Evolutionary conservation across 306 rosid genomes (phyloP).

Genomic region (Lathyrus aphaca): DNA sequence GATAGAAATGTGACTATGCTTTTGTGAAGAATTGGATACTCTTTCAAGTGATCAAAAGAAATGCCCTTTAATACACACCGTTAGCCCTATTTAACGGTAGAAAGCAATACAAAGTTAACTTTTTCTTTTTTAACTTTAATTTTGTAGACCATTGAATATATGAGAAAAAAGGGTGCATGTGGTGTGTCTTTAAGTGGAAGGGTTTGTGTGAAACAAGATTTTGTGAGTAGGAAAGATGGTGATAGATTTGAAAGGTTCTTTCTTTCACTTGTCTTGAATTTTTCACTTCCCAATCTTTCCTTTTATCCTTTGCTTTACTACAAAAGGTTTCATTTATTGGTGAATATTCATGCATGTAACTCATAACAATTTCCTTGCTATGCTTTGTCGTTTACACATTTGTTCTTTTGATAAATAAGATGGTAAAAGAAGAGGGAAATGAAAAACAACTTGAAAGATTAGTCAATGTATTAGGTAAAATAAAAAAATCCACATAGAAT

Average conservation of each 20-base stretch:
- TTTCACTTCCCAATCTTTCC: conserved; percentile 33
- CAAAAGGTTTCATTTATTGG: conserved; percentile 62
- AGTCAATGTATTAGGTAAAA: neutral
- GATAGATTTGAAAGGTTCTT: conserved; percentile 38
- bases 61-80: conserved; percentile 41
- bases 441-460: conserved; percentile 17
- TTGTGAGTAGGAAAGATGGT: conserved; percentile 45
- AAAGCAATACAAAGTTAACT: conserved; percentile 32
- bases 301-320: conserved; percentile 49
- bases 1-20: conserved; percentile 46
- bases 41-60: conserved; percentile 39
- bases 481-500: no score
- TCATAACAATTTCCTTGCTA: conserved; percentile 31
- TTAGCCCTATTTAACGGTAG: conserved; percentile 37
- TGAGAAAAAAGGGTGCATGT: conserved; percentile 41
- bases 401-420: conserved; percentile 41
- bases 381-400: conserved; percentile 40
- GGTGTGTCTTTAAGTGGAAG: conserved; percentile 49
- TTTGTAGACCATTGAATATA: conserved; percentile 25
- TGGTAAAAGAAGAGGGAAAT: neutral
- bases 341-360: conserved; percentile 47
- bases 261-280: conserved; percentile 53
- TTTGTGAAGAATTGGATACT: conserved; percentile 69
- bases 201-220: conserved; percentile 43
- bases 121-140: neutral